phyloP scores from a whole-genome alignment of 2,329 filamentous ascomycete species.

The Talaromyces sp. region DNA sequence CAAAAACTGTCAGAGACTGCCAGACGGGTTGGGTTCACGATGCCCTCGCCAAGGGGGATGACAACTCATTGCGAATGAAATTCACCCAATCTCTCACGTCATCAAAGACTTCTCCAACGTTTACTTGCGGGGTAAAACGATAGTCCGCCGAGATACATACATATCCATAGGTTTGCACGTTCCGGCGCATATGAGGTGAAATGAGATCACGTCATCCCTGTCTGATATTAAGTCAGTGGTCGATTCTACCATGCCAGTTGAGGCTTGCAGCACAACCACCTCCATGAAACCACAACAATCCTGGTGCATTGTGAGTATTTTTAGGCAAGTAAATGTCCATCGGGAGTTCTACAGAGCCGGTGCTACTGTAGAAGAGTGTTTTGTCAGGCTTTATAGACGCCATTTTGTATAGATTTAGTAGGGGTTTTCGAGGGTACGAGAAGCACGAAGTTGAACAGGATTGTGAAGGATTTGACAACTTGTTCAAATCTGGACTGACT shows the following conservation, averaged over 20 bases:
- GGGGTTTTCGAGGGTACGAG: no score
- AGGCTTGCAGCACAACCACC: conserved; percentile 3
- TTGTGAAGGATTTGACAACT: no score
- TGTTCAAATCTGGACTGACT: no score
- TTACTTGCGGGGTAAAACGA: conserved; percentile 2
- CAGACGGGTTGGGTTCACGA: background rate
- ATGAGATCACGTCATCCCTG: conserved; percentile 2
- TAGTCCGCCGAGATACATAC: conserved; percentile 3
- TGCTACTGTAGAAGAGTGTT: background rate
- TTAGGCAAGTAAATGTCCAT: no score
- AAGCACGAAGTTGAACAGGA: no score
- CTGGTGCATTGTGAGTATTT: conserved; percentile 1
- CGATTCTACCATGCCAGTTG: background rate
- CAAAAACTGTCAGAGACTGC: conserved; percentile 2
- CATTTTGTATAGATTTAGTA: background rate
- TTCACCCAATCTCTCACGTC: conserved; percentile 1
- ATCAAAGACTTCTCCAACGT: conserved; percentile 1
- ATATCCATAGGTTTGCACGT: conserved; percentile 1
- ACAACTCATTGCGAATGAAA: background rate
- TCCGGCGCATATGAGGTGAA: conserved; percentile 3
- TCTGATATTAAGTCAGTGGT: background rate
- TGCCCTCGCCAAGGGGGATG: background rate
- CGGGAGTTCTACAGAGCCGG: no score
- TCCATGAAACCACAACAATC: conserved; percentile 3
- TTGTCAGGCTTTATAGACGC: conserved; percentile 1